Evolutionary conservation across 257 asterid species (phyloP), one percentile per base, ranked within the genome.

Genomic region (Echium plantagineum): DNA sequence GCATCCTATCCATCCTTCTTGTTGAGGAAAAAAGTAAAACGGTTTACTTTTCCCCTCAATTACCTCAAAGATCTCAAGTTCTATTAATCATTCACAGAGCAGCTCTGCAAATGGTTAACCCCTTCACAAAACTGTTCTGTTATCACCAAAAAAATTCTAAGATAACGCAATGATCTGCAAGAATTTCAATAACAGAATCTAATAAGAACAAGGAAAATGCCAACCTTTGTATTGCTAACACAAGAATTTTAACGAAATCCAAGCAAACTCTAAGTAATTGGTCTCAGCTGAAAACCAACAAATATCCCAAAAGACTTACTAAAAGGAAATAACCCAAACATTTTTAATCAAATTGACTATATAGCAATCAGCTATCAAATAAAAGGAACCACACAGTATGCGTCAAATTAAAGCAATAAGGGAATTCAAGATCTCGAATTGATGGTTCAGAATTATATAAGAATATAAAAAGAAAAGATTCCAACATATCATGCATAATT

Each of bases 1-100:
- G 83, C 69, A 78, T 62, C 77, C 87, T 71, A 20, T 82, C 93
- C 86, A 80, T 77, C 64, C 48, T 48, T 59, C 32, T 70, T 47
- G 16, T 42, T 17, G 5, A 42, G 49, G 49, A 42, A 42, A 42
- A 42, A 42, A 42, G 49, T 42, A 42, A 10, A 42, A 42, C 49
- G 16, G 5, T 17, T 5, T 42, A 35, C 49, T 42, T 42, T 42
- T 13, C 49, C 49, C 49, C 49, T 42, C 17, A 42, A 42, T 42
- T 13, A 42, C 16, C 49, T 42, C 49, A 42, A 35, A 35, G 46
- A 35, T 35, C 10, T 9, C 46, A 35, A 35, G 13, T 35, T 35
- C 46, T 7, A 7, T 7, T 35, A 35, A 35, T 35, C 46, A 35
- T 35, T 35, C 46, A 35, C 46, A 35, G 46, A 35, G 5, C 46